Conservation (phyloP, 371 early-diverging fungal species). For the Mucor indicus region DNA sequence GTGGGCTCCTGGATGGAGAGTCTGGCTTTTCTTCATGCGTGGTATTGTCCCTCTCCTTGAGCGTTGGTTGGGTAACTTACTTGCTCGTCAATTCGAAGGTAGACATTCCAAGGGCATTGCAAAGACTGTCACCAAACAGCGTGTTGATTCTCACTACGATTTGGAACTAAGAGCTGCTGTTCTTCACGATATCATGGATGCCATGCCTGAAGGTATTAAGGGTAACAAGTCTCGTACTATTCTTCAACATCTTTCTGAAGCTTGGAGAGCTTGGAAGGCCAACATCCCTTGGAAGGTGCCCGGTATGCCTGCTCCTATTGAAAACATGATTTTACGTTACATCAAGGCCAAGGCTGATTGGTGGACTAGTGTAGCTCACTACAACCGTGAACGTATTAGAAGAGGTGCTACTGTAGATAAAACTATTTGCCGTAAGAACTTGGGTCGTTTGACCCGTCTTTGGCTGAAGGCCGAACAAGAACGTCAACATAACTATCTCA, state of each 20-base stretch:
- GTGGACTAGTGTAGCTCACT: slow-evolving; percentile 98
- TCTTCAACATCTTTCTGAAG: slow-evolving; percentile 96
- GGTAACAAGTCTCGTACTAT: slow-evolving; percentile 95
- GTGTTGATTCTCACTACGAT: slow-evolving; percentile 98
- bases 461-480: slow-evolving; percentile 99
- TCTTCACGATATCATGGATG: slow-evolving; percentile 95
- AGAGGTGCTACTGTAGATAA: slow-evolving; percentile 99
- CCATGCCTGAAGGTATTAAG: slow-evolving; percentile 98
- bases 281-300: slow-evolving; percentile 99
- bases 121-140: slow-evolving; percentile 98
- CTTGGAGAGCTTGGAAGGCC: slow-evolving; percentile 99
- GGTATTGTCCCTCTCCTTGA: slow-evolving; percentile 97
- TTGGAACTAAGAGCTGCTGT: slow-evolving; percentile 96
- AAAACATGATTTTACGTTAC: slow-evolving; percentile 98
- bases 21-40: slow-evolving; percentile 99
- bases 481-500: slow-evolving; percentile 97
- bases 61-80: slow-evolving; percentile 96
- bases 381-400: slow-evolving; percentile 97
- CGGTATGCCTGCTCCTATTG: slow-evolving; percentile 95
- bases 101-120: slow-evolving; percentile 96
- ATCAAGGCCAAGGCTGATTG: slow-evolving; percentile 99
- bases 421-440: slow-evolving; percentile 96
- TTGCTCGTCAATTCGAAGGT: slow-evolving; percentile 98
- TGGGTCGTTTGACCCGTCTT: slow-evolving; percentile 97
- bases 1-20: slow-evolving; percentile 99